Conservation (phyloP, 345 rosid species). For the Linum trigynum region DNA sequence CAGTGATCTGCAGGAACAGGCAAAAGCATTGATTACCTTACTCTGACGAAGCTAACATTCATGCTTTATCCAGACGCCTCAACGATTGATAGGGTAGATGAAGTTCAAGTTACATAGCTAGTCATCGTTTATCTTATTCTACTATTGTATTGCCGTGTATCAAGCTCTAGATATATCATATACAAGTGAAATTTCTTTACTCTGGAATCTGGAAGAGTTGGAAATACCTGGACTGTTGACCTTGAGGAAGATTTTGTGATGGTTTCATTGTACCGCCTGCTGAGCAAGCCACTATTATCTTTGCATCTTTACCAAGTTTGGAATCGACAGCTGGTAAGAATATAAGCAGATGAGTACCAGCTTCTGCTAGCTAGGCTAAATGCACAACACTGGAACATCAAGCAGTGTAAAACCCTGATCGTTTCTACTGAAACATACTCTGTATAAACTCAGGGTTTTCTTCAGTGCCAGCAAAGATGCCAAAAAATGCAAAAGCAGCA, state of each 20-base stretch:
- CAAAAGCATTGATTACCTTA: not conserved
- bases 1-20: conserved; percentile 59
- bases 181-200: not conserved
- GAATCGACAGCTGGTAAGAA: conserved; percentile 60
- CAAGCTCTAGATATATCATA: too few species aligned
- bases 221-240: conserved; percentile 79
- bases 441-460: conserved; percentile 85
- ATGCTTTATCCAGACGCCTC: not conserved
- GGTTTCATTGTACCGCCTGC: conserved; percentile 87
- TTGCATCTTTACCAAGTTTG: conserved; percentile 60
- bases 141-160: too few species aligned
- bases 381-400: not conserved
- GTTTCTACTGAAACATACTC: conserved; percentile 26
- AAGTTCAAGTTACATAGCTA: not conserved
- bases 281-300: conserved; percentile 92
- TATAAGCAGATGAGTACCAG: not conserved
- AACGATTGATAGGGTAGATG: too few species aligned
- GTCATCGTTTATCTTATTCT: not conserved
- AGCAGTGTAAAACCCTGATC: conserved; percentile 3
- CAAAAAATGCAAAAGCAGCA: conserved; percentile 91
- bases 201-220: not conserved
- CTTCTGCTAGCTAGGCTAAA: not conserved
- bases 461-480: conserved; percentile 95
- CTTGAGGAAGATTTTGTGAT: conserved; percentile 81
- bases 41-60: not conserved